A percentile compares a stretch with the other conserved stretches of the same genome.
These are phyloP conservation scores for Malus hybrid DNA, from an alignment of 331 rosid species.

Conservation along the genomic window DNA sequence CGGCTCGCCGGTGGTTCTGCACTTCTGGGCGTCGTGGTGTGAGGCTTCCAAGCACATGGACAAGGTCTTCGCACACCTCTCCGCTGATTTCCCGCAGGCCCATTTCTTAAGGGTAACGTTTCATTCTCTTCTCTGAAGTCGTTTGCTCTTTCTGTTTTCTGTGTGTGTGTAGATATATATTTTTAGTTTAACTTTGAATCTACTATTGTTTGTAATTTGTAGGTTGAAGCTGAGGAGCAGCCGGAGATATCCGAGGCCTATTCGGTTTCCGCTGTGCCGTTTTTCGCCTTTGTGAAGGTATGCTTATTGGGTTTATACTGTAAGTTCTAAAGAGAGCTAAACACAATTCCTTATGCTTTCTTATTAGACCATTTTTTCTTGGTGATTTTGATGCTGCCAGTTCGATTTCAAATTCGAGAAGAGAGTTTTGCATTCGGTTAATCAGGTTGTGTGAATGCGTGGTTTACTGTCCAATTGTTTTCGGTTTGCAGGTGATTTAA, in stretches of 20 bases:
- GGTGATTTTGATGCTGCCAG: background rate
- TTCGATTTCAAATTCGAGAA: background rate
- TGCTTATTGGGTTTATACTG: background rate
- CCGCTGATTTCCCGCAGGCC: constrained; percentile 74
- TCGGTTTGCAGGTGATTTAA: background rate
- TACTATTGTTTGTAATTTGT: background rate
- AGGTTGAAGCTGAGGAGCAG: constrained; percentile 96
- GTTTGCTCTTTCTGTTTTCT: background rate
- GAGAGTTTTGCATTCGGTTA: background rate
- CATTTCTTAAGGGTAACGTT: constrained; percentile 66
- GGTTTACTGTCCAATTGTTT: background rate
- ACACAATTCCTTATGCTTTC: too few relatives aligned
- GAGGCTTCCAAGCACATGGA: constrained; percentile 98
- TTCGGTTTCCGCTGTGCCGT: constrained; percentile 87
- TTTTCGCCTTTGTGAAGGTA: constrained; percentile 74
- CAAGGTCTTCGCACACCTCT: constrained; percentile 65
- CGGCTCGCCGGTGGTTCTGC: constrained; percentile 59
- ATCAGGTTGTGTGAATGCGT: background rate
- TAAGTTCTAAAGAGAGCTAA: too few relatives aligned
- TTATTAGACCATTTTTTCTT: background rate
- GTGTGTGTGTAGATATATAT: background rate
- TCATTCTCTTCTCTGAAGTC: background rate
- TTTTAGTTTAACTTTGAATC: background rate
- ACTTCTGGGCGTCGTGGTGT: constrained; percentile 99
- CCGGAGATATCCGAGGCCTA: constrained; percentile 85